These are phyloP conservation scores for Phoma sp. DNA, from an alignment of 2,329 filamentous ascomycete genomes.

Conservation along the genomic window DNA sequence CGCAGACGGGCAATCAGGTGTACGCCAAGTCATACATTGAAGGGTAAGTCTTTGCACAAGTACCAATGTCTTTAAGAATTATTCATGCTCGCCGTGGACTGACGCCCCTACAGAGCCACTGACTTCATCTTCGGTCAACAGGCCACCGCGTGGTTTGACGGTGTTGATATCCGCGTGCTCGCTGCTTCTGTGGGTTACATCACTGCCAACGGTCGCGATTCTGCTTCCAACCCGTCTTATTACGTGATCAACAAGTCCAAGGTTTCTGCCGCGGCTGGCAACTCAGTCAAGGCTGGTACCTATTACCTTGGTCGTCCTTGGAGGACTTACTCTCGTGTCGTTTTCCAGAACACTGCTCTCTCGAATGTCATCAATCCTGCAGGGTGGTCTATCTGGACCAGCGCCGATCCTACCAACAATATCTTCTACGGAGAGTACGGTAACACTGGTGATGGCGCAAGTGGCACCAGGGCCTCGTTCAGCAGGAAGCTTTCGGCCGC, in stretches of 20 bases:
- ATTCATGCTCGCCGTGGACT: neutral
- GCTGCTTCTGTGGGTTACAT: conserved; percentile 50
- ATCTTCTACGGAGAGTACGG: conserved; percentile 65
- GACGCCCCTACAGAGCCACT: conserved; percentile 46
- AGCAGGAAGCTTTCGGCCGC: conserved; percentile 49
- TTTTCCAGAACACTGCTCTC: conserved; percentile 60
- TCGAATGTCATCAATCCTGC: conserved; percentile 62
- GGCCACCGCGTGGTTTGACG: conserved; percentile 59
- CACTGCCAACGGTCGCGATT: conserved; percentile 45
- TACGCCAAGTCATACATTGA: conserved; percentile 64
- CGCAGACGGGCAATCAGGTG: conserved; percentile 58
- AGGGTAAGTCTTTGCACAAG: conserved; percentile 37
- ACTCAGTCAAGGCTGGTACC: conserved; percentile 47
- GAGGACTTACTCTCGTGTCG: conserved; percentile 58
- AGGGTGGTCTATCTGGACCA: conserved; percentile 65
- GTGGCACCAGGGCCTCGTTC: conserved; percentile 60
- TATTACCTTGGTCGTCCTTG: conserved; percentile 62
- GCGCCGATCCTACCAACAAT: conserved; percentile 55
- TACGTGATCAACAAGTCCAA: conserved; percentile 63
- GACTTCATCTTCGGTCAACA: conserved; percentile 67
- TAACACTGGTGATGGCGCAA: conserved; percentile 64
- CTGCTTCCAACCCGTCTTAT: conserved; percentile 49
- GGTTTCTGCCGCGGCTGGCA: conserved; percentile 51
- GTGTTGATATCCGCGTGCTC: conserved; percentile 56
- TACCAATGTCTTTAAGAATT: neutral